Evolutionary conservation across 805 yeast species (phyloP).

Genomic region (Blastobotrys attinorum): DNA sequence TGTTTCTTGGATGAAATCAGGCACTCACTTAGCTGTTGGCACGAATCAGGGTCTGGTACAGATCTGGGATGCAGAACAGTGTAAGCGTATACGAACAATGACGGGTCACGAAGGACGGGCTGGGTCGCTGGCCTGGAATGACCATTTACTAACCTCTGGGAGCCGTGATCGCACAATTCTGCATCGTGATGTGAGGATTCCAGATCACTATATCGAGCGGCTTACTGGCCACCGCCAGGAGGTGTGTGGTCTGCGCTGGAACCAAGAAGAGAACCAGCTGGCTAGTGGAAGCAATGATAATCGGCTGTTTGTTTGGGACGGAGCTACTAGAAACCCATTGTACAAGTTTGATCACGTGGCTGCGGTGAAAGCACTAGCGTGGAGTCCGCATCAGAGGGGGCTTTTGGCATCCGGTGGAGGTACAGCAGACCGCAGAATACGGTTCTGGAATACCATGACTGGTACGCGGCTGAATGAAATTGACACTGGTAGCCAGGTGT

Average conservation of each 20-base stretch:
- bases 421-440: slow-evolving; percentile 82
- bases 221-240: slow-evolving; percentile 81
- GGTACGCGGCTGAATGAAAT: slow-evolving; percentile 68
- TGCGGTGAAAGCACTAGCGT: slow-evolving; percentile 92
- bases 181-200: slow-evolving; percentile 85
- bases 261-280: slow-evolving; percentile 77
- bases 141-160: slow-evolving; percentile 80
- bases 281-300: slow-evolving; percentile 98
- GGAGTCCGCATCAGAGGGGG: slow-evolving; percentile 98
- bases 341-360: slow-evolving; percentile 83
- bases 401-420: slow-evolving; percentile 95
- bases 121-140: slow-evolving; percentile 89
- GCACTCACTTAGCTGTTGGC: slow-evolving; percentile 91
- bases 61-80: slow-evolving; percentile 85
- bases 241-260: slow-evolving; percentile 95
- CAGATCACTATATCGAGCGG: slow-evolving; percentile 69
- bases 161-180: slow-evolving; percentile 76
- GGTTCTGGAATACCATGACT: slow-evolving; percentile 85
- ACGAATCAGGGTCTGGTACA: slow-evolving; percentile 81
- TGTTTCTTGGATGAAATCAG: slow-evolving; percentile 88
- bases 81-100: slow-evolving; percentile 81
- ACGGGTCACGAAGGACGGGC: slow-evolving; percentile 84
- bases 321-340: slow-evolving; percentile 56
- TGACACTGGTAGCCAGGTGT: slow-evolving; percentile 96
- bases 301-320: slow-evolving; percentile 81